Base-by-base conservation (phyloP, 768 basidiomycete genomes). In the Steccherinum ochraceum region DNA sequence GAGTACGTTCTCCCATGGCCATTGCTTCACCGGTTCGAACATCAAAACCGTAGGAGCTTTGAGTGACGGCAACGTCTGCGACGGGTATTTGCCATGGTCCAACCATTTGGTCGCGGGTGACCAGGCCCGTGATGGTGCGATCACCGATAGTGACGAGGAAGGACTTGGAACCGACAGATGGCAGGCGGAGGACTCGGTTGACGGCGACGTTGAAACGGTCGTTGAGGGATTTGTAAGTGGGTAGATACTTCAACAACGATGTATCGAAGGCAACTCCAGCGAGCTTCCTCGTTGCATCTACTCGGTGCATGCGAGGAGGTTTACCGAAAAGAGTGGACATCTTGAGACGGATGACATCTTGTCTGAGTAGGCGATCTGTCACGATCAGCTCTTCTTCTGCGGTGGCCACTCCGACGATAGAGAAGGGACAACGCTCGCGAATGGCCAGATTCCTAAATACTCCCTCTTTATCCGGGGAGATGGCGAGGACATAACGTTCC, bases 131-230 rank as follows among this genome's bases (percentile, higher is more conserved):
- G 66, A 99, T 85, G 27, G 86, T 78, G 42, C 96, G 82, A 62
- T 99, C 96, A 21, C 96, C 96, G 52, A 99, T 99, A 46, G 96
- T 99, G 67, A 99, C 93, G 45, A 99, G 78, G 84, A 97, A 99
- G 5, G 92, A 86, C 64, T 99, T 99, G 24, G 93, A 95, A 2
- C 82, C 93, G 35, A 98, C 94, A 12, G 88, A 84, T 1, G 96
- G 96, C 12, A 98, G 80, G 52, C 82, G 89, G 16, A 98, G 81
- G 30, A 98, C 84, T 45, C 94, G 86, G 51, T 83, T 73, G 47
- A 83, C 77, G 2, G 92, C 90, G n/a, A 70, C 66, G 5, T 73
- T 67, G 19, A 94, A 62, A 30, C 80, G 76, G 7, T 80, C 75
- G 2, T 69, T 56, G 13, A 80, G 56, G 0, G 69, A 66, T 23